A percentile compares a stretch with the other conserved stretches of the same genome.
These are phyloP conservation scores for Canariomyces notabilis DNA, from an alignment of 2,329 filamentous ascomycete genomes.

Conservation along the genomic window DNA sequence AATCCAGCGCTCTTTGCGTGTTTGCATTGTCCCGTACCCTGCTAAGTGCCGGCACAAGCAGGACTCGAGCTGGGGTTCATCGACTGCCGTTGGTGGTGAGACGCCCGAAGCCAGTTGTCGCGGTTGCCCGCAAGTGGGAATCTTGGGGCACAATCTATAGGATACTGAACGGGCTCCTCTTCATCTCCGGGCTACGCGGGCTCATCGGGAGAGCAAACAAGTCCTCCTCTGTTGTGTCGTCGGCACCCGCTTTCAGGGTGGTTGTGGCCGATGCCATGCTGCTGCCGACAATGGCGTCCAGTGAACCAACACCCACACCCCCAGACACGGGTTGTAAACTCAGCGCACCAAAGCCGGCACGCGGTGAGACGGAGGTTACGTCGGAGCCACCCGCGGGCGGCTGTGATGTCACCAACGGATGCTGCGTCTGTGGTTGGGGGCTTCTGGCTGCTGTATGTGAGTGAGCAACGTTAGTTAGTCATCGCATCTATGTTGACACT, in stretches of 20 bases:
- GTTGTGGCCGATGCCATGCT: slow-evolving; percentile 29
- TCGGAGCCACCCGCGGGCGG: slow-evolving; percentile 61
- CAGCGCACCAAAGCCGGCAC: slow-evolving; percentile 30
- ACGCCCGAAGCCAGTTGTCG: not conserved
- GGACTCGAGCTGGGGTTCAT: not conserved
- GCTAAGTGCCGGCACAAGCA: not conserved
- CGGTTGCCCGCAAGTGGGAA: not conserved
- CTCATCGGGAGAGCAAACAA: slow-evolving; percentile 85
- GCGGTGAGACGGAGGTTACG: slow-evolving; percentile 58
- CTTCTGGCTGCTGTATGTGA: slow-evolving; percentile 19
- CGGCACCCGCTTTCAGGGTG: slow-evolving; percentile 26
- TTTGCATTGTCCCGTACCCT: no score
- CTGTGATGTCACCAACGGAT: slow-evolving; percentile 31
- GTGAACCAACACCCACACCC: slow-evolving; percentile 32
- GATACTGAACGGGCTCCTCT: slow-evolving; percentile 71
- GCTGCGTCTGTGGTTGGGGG: slow-evolving; percentile 16
- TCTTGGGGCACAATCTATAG: slow-evolving; percentile 28
- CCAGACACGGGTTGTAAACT: slow-evolving; percentile 13
- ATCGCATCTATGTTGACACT: slow-evolving; percentile 30
- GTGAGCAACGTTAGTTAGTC: slow-evolving; percentile 1
- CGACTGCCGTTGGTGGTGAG: not conserved
- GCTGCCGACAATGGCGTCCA: slow-evolving; percentile 38
- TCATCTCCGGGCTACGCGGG: slow-evolving; percentile 80
- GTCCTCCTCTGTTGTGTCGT: slow-evolving; percentile 64
- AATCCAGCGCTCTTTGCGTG: no score